A percentile compares a stretch with the other conserved stretches of the same genome.
These are phyloP conservation scores for Botrytis byssoidea DNA, from an alignment of 2,329 filamentous ascomycete genomes.

Conservation along the genomic window DNA sequence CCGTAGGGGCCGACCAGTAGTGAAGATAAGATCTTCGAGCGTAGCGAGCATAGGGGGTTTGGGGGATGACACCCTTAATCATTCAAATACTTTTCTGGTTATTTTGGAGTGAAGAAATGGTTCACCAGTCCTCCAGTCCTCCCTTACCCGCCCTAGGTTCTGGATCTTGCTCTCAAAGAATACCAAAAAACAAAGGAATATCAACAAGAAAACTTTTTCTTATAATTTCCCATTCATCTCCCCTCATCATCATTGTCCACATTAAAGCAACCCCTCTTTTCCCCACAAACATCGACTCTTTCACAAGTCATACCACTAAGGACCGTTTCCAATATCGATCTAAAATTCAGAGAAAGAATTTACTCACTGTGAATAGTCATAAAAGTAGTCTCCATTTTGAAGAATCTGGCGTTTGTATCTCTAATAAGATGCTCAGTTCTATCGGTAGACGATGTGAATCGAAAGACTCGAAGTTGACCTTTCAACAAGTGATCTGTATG, in stretches of 20 bases:
- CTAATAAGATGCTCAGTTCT: conserved; percentile 41
- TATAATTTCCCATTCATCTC: not conserved
- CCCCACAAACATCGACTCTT: not conserved
- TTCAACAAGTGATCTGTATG: not conserved
- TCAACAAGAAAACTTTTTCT: not conserved
- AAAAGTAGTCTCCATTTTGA: conserved; percentile 77
- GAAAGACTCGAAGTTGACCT: not conserved
- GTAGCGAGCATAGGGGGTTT: not conserved
- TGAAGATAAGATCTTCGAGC: not conserved
- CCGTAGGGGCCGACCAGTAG: not conserved
- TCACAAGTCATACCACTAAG: not conserved
- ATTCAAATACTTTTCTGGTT: not conserved
- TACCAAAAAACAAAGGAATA: not conserved
- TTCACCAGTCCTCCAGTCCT: not conserved
- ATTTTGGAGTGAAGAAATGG: not conserved
- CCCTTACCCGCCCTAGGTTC: not conserved
- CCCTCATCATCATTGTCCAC: not conserved
- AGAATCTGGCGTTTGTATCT: conserved; percentile 39
- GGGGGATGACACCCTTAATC: not conserved
- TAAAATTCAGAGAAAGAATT: not conserved
- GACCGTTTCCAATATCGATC: not conserved
- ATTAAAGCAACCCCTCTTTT: not conserved
- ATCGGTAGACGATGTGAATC: conserved; percentile 22
- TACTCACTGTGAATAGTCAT: conserved; percentile 84
- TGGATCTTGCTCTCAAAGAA: not conserved